These are phyloP conservation scores for Paramecium sexaurelia DNA, from an alignment of 73 alveolate species.

Conservation along the genomic window DNA sequence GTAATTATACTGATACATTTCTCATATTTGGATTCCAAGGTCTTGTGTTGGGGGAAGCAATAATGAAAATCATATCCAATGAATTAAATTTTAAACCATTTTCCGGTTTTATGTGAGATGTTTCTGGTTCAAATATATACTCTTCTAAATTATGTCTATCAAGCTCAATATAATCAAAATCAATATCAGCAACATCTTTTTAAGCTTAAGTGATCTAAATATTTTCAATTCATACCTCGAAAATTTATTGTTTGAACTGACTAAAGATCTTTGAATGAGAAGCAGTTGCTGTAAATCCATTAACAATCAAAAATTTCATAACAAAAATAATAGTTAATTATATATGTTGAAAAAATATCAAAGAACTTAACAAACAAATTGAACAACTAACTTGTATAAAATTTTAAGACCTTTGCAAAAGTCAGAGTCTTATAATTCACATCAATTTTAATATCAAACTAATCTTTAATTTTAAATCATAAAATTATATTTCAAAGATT, in stretches of 20 bases:
- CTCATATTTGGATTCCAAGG: constrained; percentile 59
- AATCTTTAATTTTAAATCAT: no score
- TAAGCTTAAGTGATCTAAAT: constrained; percentile 31
- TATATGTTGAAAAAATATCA: background rate
- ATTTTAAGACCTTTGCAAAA: background rate
- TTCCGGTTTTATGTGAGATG: constrained; percentile 31
- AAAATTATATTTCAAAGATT: no score
- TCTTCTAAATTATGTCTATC: constrained; percentile 61
- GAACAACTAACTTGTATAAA: background rate
- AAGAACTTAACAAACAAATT: background rate
- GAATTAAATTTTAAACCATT: constrained; percentile 41
- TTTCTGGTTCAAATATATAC: constrained; percentile 55
- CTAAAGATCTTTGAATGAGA: background rate
- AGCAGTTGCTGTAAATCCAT: background rate
- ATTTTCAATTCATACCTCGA: background rate
- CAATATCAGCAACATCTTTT: constrained; percentile 59
- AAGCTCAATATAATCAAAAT: constrained; percentile 12
- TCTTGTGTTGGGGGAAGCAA: constrained; percentile 49
- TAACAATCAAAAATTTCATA: constrained; percentile 37
- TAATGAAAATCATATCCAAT: constrained; percentile 46
- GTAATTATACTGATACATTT: background rate
- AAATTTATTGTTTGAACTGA: background rate
- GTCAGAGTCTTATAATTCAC: no score
- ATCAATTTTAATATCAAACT: no score
- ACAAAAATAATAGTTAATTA: background rate